These are phyloP conservation scores for Magnaporthiopsis rhizophila DNA, from an alignment of 2,329 filamentous ascomycete species.

Conservation along the genomic window DNA sequence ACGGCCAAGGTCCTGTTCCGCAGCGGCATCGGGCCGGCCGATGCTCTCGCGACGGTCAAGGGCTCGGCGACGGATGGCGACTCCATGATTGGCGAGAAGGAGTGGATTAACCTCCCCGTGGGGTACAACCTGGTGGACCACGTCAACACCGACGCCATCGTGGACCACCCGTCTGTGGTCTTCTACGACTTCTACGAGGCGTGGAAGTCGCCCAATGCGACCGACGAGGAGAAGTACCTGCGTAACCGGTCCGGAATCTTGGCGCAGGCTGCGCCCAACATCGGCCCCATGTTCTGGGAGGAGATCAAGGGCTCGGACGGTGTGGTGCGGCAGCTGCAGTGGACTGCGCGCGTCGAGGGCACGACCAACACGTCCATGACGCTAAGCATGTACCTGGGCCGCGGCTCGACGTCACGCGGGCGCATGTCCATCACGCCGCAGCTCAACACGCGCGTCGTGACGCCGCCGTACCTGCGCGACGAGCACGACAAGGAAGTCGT, in stretches of 20 bases:
- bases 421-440: constrained; percentile 46
- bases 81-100: constrained; percentile 38
- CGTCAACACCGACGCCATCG: constrained; percentile 39
- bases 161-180: constrained; percentile 35
- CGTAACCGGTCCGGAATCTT: constrained; percentile 49
- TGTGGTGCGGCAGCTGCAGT: constrained; percentile 55
- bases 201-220: constrained; percentile 38
- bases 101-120: constrained; percentile 52
- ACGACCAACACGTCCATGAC: constrained; percentile 22
- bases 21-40: constrained; percentile 57
- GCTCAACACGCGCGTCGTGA: constrained; percentile 47
- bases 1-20: constrained; percentile 61
- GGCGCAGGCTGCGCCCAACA: constrained; percentile 43
- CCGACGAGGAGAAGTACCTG: constrained; percentile 37
- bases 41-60: constrained; percentile 47
- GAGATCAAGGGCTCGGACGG: constrained; percentile 50
- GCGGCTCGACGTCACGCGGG: constrained; percentile 48
- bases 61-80: constrained; percentile 37
- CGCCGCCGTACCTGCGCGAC: constrained; percentile 45
- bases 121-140: constrained; percentile 53
- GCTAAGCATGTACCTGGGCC: constrained; percentile 40
- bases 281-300: constrained; percentile 37
- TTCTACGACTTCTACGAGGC: constrained; percentile 61
- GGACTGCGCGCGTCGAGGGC: constrained; percentile 56
- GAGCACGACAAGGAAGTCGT: constrained; percentile 50